phyloP scores from a whole-genome alignment of 164 flowering plant species.

The Vitis amurensis region DNA sequence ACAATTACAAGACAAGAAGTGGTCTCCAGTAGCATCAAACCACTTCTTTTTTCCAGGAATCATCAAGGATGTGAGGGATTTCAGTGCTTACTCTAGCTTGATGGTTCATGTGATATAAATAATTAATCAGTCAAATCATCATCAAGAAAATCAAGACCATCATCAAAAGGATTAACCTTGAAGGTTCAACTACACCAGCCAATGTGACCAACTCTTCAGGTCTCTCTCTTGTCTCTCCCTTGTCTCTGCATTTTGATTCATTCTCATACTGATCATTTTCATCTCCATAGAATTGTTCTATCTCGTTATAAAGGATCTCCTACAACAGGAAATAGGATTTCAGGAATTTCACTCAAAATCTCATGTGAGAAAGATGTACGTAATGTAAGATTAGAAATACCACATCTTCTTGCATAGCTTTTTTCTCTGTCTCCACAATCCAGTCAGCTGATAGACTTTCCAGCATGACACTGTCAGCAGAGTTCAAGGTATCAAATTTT shows the following conservation, averaged over 20 bases:
- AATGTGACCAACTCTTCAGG: constrained; percentile 20
- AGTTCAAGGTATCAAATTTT: constrained; percentile 27
- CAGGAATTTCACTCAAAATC: neutral
- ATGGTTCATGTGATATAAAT: neutral
- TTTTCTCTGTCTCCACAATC: constrained; percentile 63
- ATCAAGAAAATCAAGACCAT: constrained; percentile 59
- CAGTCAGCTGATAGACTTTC: constrained; percentile 64
- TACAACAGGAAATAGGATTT: constrained; percentile 8
- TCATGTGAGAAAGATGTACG: neutral
- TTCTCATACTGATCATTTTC: constrained; percentile 37
- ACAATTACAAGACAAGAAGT: neutral
- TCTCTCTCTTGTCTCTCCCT: constrained; percentile 24
- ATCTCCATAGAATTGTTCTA: constrained; percentile 44
- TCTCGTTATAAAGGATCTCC: constrained; percentile 51
- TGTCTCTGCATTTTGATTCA: constrained; percentile 20
- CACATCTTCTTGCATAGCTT: constrained; percentile 60
- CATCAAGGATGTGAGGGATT: neutral
- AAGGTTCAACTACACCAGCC: constrained; percentile 31
- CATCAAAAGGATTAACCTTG: constrained; percentile 37
- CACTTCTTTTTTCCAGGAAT: neutral
- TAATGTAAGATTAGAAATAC: constrained; percentile 21
- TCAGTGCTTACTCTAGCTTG: constrained; percentile 15
- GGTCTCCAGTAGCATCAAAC: neutral
- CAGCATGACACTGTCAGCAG: constrained; percentile 45
- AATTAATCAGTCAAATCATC: constrained; percentile 53